Base-by-base conservation (phyloP, 306 rosid genomes). In the Quercus dentata region DNA sequence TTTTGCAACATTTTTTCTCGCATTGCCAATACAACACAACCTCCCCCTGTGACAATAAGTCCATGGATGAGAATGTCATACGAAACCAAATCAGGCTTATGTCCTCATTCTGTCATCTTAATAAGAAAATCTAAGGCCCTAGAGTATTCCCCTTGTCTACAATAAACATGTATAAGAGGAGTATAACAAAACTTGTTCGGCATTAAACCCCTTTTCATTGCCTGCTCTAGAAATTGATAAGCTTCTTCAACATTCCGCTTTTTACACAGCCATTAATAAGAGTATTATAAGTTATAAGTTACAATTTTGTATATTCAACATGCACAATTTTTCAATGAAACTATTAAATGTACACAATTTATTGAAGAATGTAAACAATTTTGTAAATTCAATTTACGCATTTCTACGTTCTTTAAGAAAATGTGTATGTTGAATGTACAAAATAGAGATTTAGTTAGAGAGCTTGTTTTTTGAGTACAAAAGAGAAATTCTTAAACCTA, bases 51-150 rank as follows among this genome's bases (percentile, higher is more conserved):
- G 81, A 73, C 78, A 77, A 89, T 80, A 74, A 75, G 76, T 84
- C 98, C 98, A 76, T 90, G 97, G 77, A 92, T 83, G 64, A 94
- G 78, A 87, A 93, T 89, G 80, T 93, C 92, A 83, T 87, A 90
- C 5, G 91, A 83, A 82, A 88, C 92, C 92, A 87, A 75, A 83
- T 94, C 97, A 10, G 90, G 84, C 59, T 87, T 82, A 2, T 85
- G 87, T 52, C 90, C 97, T 56, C 75, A 77, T 83, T 86, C 90
- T 80, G 85, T 88, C 84, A 92, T 89, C 86, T 79, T 89, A 49
- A 90, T 74, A 77, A 94, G 88, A 54, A 92, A 68, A 83, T 82
- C 74, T 14, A 92, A 75, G 49, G 95, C 98, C 89, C 71, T 90
- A 27, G 30, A 44, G 80, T 89, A 86, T 61, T 91, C 91, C 83